Conservation (phyloP, 257 asterid genomes). For the Solanum pinnatisectum region DNA sequence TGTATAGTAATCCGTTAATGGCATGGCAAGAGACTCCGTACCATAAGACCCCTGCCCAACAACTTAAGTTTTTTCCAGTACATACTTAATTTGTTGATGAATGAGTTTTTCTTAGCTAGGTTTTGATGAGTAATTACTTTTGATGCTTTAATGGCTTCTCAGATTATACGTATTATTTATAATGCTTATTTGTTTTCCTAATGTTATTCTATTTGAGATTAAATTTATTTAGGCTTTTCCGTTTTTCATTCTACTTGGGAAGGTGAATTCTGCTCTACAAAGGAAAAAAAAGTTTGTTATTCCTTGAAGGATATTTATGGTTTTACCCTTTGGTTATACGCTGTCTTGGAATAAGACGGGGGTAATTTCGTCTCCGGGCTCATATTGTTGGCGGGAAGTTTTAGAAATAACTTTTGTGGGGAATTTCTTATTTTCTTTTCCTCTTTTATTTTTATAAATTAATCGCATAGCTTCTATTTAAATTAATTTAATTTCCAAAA, state of each 20-base stretch:
- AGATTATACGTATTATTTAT: not conserved
- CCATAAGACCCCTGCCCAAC: not conserved
- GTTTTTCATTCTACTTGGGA: not conserved
- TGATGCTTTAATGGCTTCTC: not conserved
- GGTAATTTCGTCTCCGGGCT: not conserved
- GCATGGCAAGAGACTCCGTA: not conserved
- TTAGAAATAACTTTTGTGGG: no score
- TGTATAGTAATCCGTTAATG: not conserved
- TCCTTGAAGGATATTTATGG: not conserved
- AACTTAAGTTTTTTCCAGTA: not conserved
- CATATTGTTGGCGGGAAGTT: no score
- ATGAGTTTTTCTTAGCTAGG: not conserved
- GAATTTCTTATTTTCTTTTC: no score
- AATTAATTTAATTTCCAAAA: no score
- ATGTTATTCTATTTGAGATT: not conserved
- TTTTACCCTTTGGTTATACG: no score
- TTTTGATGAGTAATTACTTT: no score
- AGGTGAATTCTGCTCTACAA: not conserved
- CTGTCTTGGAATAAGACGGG: not conserved
- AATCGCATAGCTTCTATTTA: no score
- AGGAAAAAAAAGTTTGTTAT: not conserved
- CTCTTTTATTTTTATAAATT: no score
- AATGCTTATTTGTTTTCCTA: not conserved
- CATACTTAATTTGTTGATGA: not conserved
- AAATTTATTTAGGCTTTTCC: not conserved